phyloP scores from a whole-genome alignment of 2,329 filamentous ascomycete genomes.

The Fusarium gaditjirri region DNA sequence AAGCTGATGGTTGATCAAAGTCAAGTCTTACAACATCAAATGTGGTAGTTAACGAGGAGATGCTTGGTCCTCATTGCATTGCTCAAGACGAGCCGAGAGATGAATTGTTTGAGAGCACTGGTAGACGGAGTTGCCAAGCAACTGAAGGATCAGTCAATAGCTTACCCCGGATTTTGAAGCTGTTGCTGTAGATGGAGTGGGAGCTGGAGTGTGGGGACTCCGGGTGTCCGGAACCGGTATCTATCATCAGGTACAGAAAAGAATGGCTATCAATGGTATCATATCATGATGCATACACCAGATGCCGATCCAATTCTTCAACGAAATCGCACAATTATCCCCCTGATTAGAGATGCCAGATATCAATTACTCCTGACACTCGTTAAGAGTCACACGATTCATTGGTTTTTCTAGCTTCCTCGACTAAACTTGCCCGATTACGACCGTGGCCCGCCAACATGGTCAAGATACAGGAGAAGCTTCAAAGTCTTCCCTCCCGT shows the following conservation, averaged over 20 bases:
- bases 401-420: conserved; percentile 8
- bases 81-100: neutral
- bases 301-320: neutral
- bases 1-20: neutral
- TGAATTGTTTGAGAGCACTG: neutral
- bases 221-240: conserved; percentile 10
- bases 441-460: neutral
- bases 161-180: conserved; percentile 25
- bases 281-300: neutral
- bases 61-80: neutral
- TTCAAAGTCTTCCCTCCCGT: conserved; percentile 5
- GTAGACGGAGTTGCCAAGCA: conserved; percentile 1
- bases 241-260: conserved; percentile 17
- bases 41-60: neutral
- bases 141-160: conserved; percentile 8
- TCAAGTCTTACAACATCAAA: neutral
- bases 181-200: neutral
- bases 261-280: conserved; percentile 8
- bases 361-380: neutral
- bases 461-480: neutral
- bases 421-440: conserved; percentile 16
- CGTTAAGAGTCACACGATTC: conserved; percentile 21
- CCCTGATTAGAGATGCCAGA: neutral
- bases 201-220: conserved; percentile 28
- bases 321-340: neutral